Evolutionary conservation across 2,329 filamentous ascomycete genomes (phyloP).

Genomic region (Sclerotinia nivalis): DNA sequence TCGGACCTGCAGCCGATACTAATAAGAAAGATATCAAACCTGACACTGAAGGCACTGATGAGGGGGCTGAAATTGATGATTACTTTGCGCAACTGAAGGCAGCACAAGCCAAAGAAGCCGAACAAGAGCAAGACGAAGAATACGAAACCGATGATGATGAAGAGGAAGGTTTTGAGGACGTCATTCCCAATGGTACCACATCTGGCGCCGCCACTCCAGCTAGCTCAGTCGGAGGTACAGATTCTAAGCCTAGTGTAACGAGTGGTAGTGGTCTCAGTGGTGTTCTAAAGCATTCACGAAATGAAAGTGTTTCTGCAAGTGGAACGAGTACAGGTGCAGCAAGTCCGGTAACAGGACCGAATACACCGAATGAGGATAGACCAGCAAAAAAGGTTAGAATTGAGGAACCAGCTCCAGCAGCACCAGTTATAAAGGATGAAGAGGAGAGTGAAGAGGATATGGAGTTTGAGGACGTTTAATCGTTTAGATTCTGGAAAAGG

Average conservation of each 20-base stretch:
- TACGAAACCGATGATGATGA: constrained; percentile 52
- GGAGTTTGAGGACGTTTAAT: constrained; percentile 59
- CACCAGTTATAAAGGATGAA: constrained; percentile 44
- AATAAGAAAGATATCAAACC: constrained; percentile 51
- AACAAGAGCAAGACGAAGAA: constrained; percentile 53
- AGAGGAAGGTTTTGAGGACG: constrained; percentile 51
- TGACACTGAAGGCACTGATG: constrained; percentile 46
- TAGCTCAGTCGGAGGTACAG: constrained; percentile 33
- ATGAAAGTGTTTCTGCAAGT: constrained; percentile 37
- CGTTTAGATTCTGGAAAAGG: background rate
- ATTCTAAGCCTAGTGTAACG: constrained; percentile 28
- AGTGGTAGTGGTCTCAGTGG: constrained; percentile 33
- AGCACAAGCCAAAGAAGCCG: constrained; percentile 54
- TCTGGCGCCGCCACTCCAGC: constrained; percentile 38
- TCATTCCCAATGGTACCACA: constrained; percentile 34
- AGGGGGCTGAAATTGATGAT: constrained; percentile 61
- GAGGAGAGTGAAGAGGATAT: constrained; percentile 55
- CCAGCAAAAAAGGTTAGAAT: constrained; percentile 63
- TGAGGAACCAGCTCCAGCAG: constrained; percentile 46
- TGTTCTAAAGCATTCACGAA: constrained; percentile 35
- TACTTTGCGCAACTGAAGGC: constrained; percentile 67
- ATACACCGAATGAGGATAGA: constrained; percentile 46
- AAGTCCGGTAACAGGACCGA: constrained; percentile 41
- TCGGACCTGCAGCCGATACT: constrained; percentile 42
- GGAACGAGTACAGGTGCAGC: constrained; percentile 40